Conservation (phyloP, 345 rosid genomes). For the Rhodomyrtus tomentosa region DNA sequence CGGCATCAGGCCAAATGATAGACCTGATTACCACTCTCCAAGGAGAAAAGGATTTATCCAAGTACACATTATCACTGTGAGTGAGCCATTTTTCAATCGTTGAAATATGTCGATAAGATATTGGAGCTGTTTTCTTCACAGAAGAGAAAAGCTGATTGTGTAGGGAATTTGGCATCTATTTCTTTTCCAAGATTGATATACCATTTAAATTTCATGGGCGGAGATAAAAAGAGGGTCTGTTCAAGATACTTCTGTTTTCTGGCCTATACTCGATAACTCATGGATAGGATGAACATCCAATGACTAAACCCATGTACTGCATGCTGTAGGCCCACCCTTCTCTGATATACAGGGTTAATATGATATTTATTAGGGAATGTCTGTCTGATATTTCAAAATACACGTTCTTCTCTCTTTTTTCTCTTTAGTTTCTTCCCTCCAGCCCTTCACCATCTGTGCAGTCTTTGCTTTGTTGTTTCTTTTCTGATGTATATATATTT, state of each 20-base stretch:
- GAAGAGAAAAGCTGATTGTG: background rate
- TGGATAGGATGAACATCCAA: background rate
- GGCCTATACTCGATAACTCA: background rate
- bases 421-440: background rate
- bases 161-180: background rate
- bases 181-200: background rate
- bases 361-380: background rate
- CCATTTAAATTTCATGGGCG: background rate
- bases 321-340: background rate
- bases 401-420: background rate
- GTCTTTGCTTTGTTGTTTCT: background rate
- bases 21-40: constrained; percentile 64
- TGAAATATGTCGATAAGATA: background rate
- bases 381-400: background rate
- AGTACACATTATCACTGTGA: constrained; percentile 55
- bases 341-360: background rate
- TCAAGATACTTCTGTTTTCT: background rate
- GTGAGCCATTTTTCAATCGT: constrained; percentile 6
- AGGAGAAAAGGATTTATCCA: constrained; percentile 64
- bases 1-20: constrained; percentile 70
- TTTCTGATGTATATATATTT: background rate
- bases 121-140: background rate
- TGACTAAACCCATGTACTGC: background rate
- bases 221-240: background rate
- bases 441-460: background rate